Evolutionary conservation across 306 rosid genomes (phyloP).

Genomic region (Inga laurina): DNA sequence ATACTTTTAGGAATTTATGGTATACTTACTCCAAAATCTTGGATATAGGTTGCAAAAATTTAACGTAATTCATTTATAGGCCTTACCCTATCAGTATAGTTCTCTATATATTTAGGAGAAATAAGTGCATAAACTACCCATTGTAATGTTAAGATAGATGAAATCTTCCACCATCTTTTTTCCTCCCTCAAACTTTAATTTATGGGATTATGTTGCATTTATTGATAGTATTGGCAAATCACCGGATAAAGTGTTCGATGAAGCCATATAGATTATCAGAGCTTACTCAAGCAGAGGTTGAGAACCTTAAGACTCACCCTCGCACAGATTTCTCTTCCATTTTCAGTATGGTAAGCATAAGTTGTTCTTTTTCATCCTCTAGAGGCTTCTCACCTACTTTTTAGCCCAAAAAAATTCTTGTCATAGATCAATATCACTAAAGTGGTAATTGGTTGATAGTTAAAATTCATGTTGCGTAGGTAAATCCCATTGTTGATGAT

Average conservation of each 20-base stretch:
- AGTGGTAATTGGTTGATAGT: background rate
- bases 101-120: background rate
- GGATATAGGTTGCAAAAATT: background rate
- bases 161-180: background rate
- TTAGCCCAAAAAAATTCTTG: background rate
- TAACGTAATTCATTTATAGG: background rate
- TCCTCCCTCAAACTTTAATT: background rate
- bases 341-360: slow-evolving; percentile 59
- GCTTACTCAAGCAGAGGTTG: slow-evolving; percentile 60
- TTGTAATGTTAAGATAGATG: background rate
- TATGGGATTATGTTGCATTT: background rate
- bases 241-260: slow-evolving; percentile 58
- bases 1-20: background rate
- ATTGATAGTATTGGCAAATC: slow-evolving; percentile 35
- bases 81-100: background rate
- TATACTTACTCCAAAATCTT: background rate
- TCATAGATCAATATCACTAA: background rate
- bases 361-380: background rate
- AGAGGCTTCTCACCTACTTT: background rate
- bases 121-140: background rate
- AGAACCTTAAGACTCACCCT: slow-evolving; percentile 81
- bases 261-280: slow-evolving; percentile 80
- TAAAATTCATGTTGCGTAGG: slow-evolving; percentile 44
- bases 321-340: slow-evolving; percentile 88
- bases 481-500: slow-evolving; percentile 89